Conservation (phyloP, 176 grass and related monocot genomes). For the Oryza nivara region DNA sequence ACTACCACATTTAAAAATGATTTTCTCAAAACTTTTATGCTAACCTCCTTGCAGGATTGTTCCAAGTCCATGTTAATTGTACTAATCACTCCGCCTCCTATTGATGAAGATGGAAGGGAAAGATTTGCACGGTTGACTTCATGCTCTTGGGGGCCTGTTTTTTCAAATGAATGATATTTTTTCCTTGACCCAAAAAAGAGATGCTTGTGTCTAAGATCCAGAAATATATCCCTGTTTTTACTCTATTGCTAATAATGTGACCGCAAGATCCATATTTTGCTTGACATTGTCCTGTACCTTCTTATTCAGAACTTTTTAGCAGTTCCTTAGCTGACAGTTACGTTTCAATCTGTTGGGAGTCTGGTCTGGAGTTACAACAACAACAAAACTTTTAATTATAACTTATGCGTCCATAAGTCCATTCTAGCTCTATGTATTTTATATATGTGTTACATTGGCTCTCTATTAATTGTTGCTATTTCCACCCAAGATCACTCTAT, state of each 20-base stretch:
- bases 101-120: constrained; percentile 81
- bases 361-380: too few species aligned
- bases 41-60: constrained; percentile 57
- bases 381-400: too few species aligned
- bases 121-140: constrained; percentile 66
- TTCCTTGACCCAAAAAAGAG: neutral
- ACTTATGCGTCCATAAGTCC: neutral
- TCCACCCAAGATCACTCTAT: constrained; percentile 56
- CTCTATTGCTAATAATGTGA: neutral
- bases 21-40: constrained; percentile 23
- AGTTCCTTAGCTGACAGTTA: neutral
- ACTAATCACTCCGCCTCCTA: constrained; percentile 80
- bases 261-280: neutral
- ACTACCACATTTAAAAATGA: neutral
- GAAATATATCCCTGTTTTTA: neutral
- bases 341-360: too few species aligned
- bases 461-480: neutral
- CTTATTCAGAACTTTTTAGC: neutral
- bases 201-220: neutral
- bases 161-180: neutral
- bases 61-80: constrained; percentile 64
- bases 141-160: constrained; percentile 7
- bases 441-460: neutral
- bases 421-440: constrained; percentile 1
- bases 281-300: neutral